Percentiles rank a stretch among this genome's conserved stretches.
phyloP scores from a whole-genome alignment of 2,329 filamentous ascomycete genomes.

The Alternaria infectoria region DNA sequence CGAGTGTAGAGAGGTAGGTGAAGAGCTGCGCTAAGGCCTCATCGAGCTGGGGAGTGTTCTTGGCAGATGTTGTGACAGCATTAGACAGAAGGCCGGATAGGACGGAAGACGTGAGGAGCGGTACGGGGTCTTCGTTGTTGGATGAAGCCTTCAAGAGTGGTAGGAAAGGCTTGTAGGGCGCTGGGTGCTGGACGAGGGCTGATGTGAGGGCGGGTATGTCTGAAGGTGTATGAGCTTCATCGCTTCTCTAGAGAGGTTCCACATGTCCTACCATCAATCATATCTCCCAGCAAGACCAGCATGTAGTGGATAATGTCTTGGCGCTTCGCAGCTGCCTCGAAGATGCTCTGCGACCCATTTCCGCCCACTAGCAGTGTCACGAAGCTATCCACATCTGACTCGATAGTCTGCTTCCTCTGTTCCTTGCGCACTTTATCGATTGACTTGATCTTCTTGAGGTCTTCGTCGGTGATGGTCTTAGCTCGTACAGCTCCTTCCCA shows the following conservation, averaged over 20 bases:
- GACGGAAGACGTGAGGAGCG: slow-evolving; percentile 86
- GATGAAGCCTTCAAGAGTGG: slow-evolving; percentile 83
- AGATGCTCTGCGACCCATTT: slow-evolving; percentile 70
- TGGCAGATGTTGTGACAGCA: slow-evolving; percentile 66
- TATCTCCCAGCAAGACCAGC: slow-evolving; percentile 83
- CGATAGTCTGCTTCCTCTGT: slow-evolving; percentile 81
- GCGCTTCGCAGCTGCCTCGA: slow-evolving; percentile 81
- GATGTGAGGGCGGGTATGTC: slow-evolving; percentile 80
- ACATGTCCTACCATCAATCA: slow-evolving; percentile 74
- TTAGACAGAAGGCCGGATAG: slow-evolving; percentile 78
- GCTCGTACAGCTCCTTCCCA: slow-evolving; percentile 97
- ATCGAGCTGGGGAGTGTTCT: slow-evolving; percentile 66
- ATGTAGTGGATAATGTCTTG: slow-evolving; percentile 94
- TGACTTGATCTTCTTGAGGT: slow-evolving; percentile 93
- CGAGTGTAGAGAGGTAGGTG: slow-evolving; percentile 82
- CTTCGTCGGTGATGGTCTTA: slow-evolving; percentile 90
- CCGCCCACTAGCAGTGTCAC: slow-evolving; percentile 78
- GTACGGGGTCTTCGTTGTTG: slow-evolving; percentile 85
- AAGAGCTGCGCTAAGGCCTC: slow-evolving; percentile 82
- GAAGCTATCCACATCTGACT: slow-evolving; percentile 81
- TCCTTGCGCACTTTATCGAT: slow-evolving; percentile 97
- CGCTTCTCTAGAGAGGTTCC: neutral
- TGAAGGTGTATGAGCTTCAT: slow-evolving; percentile 49
- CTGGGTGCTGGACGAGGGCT: slow-evolving; percentile 74
- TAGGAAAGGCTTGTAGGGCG: slow-evolving; percentile 77